phyloP scores from a whole-genome alignment of 805 yeast genomes.

The Lachancea waltii region DNA sequence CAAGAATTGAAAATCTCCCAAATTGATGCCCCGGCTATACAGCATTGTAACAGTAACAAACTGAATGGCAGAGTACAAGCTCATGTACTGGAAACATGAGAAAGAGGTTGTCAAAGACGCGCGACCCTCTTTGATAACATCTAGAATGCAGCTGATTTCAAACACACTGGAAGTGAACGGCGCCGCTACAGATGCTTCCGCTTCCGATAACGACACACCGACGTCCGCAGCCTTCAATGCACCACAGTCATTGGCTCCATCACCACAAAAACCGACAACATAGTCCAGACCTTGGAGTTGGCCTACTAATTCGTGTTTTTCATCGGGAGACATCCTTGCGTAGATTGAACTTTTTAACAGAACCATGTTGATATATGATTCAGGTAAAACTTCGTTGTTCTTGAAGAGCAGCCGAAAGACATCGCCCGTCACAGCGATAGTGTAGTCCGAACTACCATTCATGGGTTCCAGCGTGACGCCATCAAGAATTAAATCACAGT shows the following conservation, averaged over 20 bases:
- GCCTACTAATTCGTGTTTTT: conserved; percentile 90
- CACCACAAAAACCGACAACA: conserved; percentile 96
- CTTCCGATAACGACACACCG: conserved; percentile 92
- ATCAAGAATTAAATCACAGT: conserved; percentile 54
- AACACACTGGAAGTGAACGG: conserved; percentile 90
- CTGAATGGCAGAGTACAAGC: conserved; percentile 93
- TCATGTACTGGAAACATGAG: conserved; percentile 97
- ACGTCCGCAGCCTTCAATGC: conserved; percentile 97
- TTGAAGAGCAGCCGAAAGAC: conserved; percentile 71
- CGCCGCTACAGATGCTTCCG: conserved; percentile 98
- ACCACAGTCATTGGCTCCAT: conserved; percentile 99
- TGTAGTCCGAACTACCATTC: conserved; percentile 39
- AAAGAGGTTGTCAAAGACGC: conserved; percentile 92
- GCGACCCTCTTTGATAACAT: conserved; percentile 89
- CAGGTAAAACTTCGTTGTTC: conserved; percentile 28
- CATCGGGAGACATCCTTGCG: conserved; percentile 99
- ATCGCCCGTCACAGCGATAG: conserved; percentile 88
- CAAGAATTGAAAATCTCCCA: conserved; percentile 94
- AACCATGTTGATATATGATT: conserved; percentile 45
- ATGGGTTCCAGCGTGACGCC: conserved; percentile 52
- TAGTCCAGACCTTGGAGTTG: conserved; percentile 79
- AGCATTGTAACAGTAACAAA: conserved; percentile 80
- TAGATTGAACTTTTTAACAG: conserved; percentile 69
- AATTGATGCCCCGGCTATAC: conserved; percentile 81
- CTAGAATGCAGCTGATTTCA: conserved; percentile 87